Percentiles rank a stretch among this genome's conserved stretches.
These are phyloP conservation scores for Trifolium fragiferum DNA, from an alignment of 306 rosid species.

Conservation along the genomic window DNA sequence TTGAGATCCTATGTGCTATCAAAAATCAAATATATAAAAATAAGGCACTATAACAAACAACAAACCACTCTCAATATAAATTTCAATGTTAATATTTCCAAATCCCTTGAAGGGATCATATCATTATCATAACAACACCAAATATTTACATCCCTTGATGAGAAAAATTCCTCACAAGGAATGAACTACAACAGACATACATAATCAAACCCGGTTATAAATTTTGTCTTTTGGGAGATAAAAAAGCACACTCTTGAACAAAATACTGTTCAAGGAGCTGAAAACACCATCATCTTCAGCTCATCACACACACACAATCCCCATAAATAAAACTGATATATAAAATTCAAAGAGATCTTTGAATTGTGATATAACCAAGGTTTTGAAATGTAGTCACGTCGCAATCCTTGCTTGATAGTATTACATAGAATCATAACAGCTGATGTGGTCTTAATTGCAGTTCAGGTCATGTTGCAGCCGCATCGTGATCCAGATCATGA, in stretches of 20 bases:
- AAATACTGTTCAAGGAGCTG: slow-evolving; percentile 46
- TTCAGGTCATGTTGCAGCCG: not conserved
- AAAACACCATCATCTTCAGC: slow-evolving; percentile 41
- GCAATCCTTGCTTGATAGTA: not conserved
- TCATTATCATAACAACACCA: slow-evolving; percentile 26
- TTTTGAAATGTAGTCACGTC: not conserved
- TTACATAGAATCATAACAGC: not conserved
- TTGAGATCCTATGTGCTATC: not conserved
- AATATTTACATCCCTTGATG: slow-evolving; percentile 47
- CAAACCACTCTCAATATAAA: slow-evolving; percentile 32
- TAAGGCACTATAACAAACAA: not conserved
- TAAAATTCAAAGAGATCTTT: slow-evolving; percentile 62
- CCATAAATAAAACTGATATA: slow-evolving; percentile 31
- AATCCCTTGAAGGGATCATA: slow-evolving; percentile 26
- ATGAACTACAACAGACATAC: slow-evolving; percentile 31
- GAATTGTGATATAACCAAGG: slow-evolving; percentile 41
- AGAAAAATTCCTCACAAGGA: slow-evolving; percentile 38
- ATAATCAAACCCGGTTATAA: slow-evolving; percentile 27
- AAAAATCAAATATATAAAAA: slow-evolving; percentile 5
- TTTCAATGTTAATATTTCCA: slow-evolving; percentile 20
- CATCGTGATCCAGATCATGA: not conserved
- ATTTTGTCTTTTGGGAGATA: slow-evolving; percentile 15
- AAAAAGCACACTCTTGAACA: slow-evolving; percentile 43
- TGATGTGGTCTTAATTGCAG: not conserved
- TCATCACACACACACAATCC: slow-evolving; percentile 22